Percentiles rank a stretch among this genome's conserved stretches.
These are phyloP conservation scores for Agaricus sinodeliciosus DNA, from an alignment of 768 basidiomycete genomes.

Conservation along the genomic window DNA sequence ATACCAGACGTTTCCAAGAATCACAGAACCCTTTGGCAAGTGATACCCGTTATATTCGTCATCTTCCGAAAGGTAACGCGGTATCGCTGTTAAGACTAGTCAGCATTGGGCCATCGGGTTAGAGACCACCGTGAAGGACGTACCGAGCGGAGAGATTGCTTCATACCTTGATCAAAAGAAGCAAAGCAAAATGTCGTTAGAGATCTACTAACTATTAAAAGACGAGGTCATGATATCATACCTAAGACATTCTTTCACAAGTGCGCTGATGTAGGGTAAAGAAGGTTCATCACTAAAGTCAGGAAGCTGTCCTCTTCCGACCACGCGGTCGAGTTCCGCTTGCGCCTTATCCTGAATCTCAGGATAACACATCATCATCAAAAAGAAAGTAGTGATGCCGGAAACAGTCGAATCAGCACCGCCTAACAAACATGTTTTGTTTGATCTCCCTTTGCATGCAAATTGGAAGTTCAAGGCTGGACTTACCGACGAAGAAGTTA, in stretches of 20 bases:
- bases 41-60: conserved; percentile 39
- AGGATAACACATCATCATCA: conserved; percentile 15
- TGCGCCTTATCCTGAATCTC: conserved; percentile 10
- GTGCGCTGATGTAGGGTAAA: conserved; percentile 17
- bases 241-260: conserved; percentile 17
- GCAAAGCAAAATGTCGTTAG: background rate
- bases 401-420: conserved; percentile 19
- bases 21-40: conserved; percentile 35
- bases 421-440: conserved; percentile 4
- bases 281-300: conserved; percentile 15
- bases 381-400: conserved; percentile 20
- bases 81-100: conserved; percentile 12
- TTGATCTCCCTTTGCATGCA: background rate
- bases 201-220: background rate
- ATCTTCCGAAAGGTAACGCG: conserved; percentile 24
- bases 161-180: conserved; percentile 10
- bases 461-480: background rate
- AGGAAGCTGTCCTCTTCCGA: conserved; percentile 11
- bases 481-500: conserved; percentile 18
- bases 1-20: conserved; percentile 30
- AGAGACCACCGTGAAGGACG: background rate
- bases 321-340: conserved; percentile 9
- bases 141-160: conserved; percentile 16
- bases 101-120: background rate
- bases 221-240: background rate